Conservation (phyloP, 1,284 basidiomycete genomes). For the Hortiboletus rubellus region DNA sequence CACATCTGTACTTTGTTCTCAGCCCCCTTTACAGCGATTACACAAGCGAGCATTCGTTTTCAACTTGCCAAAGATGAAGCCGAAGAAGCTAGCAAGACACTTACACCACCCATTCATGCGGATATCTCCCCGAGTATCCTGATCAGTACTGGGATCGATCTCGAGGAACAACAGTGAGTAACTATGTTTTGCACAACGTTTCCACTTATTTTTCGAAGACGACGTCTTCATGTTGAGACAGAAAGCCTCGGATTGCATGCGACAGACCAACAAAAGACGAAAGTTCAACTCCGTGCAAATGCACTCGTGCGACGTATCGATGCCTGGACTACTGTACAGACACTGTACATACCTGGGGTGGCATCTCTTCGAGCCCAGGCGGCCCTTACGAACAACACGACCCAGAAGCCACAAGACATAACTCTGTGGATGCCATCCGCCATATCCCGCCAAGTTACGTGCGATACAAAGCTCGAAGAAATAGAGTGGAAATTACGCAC, state of each 20-base stretch:
- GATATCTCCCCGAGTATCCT: not conserved
- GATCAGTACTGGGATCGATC: not conserved
- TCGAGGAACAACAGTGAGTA: constrained; percentile 2
- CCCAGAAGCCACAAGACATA: not conserved
- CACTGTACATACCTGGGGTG: too few relatives aligned
- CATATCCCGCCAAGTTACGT: not conserved
- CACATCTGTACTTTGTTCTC: too few relatives aligned
- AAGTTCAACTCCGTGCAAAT: too few relatives aligned
- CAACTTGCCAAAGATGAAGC: too few relatives aligned
- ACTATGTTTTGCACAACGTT: not conserved
- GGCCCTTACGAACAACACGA: not conserved
- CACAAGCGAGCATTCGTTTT: not conserved
- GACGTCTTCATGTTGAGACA: not conserved
- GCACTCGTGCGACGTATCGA: too few relatives aligned
- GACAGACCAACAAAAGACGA: too few relatives aligned
- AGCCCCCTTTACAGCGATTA: too few relatives aligned
- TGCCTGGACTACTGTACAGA: too few relatives aligned
- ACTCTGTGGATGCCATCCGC: not conserved
- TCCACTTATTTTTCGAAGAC: not conserved
- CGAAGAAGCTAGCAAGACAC: too few relatives aligned
- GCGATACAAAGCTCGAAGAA: not conserved
- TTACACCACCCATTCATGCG: not conserved
- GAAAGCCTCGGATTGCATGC: not conserved
- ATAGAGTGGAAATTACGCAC: not conserved
- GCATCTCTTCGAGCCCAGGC: not conserved